Conservation (phyloP, 164 flowering plant genomes). For the Vitis cinerea region DNA sequence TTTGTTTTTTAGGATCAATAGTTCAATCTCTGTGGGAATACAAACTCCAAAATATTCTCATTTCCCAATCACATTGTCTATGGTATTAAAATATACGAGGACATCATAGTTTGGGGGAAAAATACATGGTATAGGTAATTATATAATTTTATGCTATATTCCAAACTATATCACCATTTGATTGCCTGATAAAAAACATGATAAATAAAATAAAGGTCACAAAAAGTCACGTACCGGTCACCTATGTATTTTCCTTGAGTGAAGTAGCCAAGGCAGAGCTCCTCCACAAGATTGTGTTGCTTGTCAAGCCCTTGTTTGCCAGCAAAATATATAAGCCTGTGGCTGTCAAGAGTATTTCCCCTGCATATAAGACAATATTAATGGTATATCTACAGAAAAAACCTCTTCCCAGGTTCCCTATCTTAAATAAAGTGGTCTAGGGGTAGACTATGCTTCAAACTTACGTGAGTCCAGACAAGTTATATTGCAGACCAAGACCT, state of each 20-base stretch:
- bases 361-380: conserved; percentile 38
- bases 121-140: no score
- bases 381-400: neutral
- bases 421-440: neutral
- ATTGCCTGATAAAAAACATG: neutral
- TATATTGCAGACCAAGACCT: conserved; percentile 63
- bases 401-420: neutral
- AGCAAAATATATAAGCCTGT: conserved; percentile 77
- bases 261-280: conserved; percentile 74
- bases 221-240: conserved; percentile 46
- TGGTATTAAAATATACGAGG: no score
- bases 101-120: no score
- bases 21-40: no score
- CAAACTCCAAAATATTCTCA: no score
- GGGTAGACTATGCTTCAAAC: conserved; percentile 14
- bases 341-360: conserved; percentile 88
- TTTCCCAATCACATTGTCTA: no score
- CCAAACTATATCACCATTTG: neutral
- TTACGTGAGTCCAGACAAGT: conserved; percentile 80
- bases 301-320: conserved; percentile 70
- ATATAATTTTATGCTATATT: no score
- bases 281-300: conserved; percentile 87
- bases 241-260: conserved; percentile 82
- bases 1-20: no score
- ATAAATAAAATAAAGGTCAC: neutral